These are phyloP conservation scores for Lodderomyces elongisporus DNA, from an alignment of 1,139 yeast genomes.

Conservation along the genomic window DNA sequence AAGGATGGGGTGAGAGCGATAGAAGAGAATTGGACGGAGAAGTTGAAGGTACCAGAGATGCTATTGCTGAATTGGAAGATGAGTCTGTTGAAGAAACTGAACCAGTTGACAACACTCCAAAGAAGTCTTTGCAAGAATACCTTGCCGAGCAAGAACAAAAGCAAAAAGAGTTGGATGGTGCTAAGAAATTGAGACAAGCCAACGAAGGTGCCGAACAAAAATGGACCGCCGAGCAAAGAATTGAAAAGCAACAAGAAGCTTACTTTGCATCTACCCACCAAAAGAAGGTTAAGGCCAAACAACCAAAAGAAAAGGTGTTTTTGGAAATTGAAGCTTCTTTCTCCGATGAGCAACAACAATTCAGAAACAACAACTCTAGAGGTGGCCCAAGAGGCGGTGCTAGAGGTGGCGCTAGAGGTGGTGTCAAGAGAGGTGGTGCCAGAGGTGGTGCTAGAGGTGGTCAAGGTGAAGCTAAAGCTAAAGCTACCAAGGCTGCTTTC, in stretches of 20 bases:
- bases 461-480: conserved; percentile 19
- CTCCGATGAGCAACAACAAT: conserved; percentile 39
- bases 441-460: conserved; percentile 39
- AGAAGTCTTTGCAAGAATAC: conserved; percentile 69
- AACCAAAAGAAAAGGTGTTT: conserved; percentile 63
- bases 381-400: conserved; percentile 29
- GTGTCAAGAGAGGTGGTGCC: conserved; percentile 21
- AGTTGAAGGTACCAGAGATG: conserved; percentile 59
- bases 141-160: conserved; percentile 55
- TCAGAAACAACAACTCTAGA: conserved; percentile 21
- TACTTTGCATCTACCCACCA: conserved; percentile 51
- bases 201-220: conserved; percentile 57
- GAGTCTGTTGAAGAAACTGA: conserved; percentile 35
- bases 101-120: conserved; percentile 41
- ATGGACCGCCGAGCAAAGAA: conserved; percentile 60
- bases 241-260: conserved; percentile 54
- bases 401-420: conserved; percentile 39
- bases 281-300: conserved; percentile 60
- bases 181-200: conserved; percentile 46
- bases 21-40: conserved; percentile 57
- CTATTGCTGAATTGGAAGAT: conserved; percentile 40
- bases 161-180: conserved; percentile 41
- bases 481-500: conserved; percentile 18
- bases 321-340: conserved; percentile 65
- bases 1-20: conserved; percentile 81